Evolutionary conservation across 1,139 yeast species (phyloP).

Genomic region (Candida tropicalis): DNA sequence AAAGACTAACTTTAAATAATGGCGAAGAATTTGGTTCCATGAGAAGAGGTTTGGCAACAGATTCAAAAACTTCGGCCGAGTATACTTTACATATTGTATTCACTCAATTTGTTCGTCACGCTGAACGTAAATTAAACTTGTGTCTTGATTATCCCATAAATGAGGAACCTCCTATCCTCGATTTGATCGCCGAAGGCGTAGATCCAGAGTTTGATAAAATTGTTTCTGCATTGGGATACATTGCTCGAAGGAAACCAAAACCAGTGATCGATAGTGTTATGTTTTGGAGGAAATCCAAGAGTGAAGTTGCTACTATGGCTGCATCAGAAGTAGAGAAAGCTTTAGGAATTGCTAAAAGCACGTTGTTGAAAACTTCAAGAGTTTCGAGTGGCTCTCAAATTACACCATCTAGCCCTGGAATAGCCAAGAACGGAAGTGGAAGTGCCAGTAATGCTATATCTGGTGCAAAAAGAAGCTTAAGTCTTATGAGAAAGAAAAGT

Average conservation of each 20-base stretch:
- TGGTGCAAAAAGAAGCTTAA: constrained; percentile 41
- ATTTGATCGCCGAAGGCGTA: constrained; percentile 81
- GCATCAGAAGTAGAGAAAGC: constrained; percentile 59
- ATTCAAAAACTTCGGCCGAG: constrained; percentile 82
- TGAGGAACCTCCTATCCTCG: constrained; percentile 80
- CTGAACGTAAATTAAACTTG: constrained; percentile 79
- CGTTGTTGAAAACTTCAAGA: constrained; percentile 15
- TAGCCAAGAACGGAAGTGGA: constrained; percentile 16
- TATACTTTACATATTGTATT: constrained; percentile 92
- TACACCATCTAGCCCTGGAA: constrained; percentile 20
- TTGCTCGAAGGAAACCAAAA: constrained; percentile 87
- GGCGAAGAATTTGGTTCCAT: constrained; percentile 38
- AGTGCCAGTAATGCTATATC: constrained; percentile 10
- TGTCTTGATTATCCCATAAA: constrained; percentile 71
- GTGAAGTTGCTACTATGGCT: constrained; percentile 82
- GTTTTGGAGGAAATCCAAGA: constrained; percentile 94
- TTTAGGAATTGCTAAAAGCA: constrained; percentile 24
- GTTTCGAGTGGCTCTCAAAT: constrained; percentile 5
- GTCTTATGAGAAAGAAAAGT: constrained; percentile 46
- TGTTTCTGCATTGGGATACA: constrained; percentile 82
- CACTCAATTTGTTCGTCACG: constrained; percentile 92
- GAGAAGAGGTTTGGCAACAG: constrained; percentile 58
- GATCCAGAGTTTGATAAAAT: constrained; percentile 87
- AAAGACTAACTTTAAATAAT: constrained; percentile 29
- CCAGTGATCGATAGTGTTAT: constrained; percentile 97